phyloP scores from a whole-genome alignment of 2,329 filamentous ascomycete genomes.

The Fusarium scirpi region DNA sequence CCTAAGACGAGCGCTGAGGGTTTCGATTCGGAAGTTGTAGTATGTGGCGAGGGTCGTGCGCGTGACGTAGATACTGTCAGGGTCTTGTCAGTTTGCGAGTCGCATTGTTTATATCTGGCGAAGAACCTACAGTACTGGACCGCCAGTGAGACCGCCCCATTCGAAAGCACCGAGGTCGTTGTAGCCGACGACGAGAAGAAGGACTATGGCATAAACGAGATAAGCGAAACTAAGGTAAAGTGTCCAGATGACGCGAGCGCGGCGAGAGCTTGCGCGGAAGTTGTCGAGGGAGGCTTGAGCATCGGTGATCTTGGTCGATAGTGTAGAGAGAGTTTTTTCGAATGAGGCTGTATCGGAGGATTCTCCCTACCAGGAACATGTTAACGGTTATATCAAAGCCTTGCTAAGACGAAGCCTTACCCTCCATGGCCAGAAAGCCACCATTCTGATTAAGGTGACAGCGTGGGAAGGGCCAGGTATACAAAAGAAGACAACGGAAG shows the following conservation, averaged over 20 bases:
- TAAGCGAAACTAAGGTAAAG: slow-evolving; percentile 93
- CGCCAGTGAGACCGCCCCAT: slow-evolving; percentile 81
- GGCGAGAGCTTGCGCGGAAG: slow-evolving; percentile 77
- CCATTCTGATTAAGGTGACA: slow-evolving; percentile 65
- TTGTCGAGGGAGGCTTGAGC: slow-evolving; percentile 80
- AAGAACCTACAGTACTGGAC: slow-evolving; percentile 77
- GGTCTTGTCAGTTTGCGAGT: slow-evolving; percentile 27
- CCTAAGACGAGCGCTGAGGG: slow-evolving; percentile 76
- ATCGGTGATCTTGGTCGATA: slow-evolving; percentile 84
- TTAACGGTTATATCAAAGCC: slow-evolving; percentile 21
- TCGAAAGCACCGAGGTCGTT: slow-evolving; percentile 80
- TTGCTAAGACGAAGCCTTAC: slow-evolving; percentile 57
- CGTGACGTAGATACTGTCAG: slow-evolving; percentile 79
- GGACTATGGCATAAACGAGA: slow-evolving; percentile 84
- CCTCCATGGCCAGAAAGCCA: slow-evolving; percentile 88
- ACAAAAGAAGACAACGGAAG: slow-evolving; percentile 23
- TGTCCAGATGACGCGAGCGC: slow-evolving; percentile 86
- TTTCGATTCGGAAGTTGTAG: slow-evolving; percentile 85
- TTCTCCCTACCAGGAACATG: slow-evolving; percentile 69
- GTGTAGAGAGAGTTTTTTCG: slow-evolving; percentile 86
- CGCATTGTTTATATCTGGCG: background rate
- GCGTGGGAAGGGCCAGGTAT: slow-evolving; percentile 14
- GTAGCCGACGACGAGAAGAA: slow-evolving; percentile 87
- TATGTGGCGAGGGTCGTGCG: slow-evolving; percentile 75
- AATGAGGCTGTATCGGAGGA: slow-evolving; percentile 89